phyloP scores from a whole-genome alignment of 1,139 yeast species.

The Geotrichum aggregatum region DNA sequence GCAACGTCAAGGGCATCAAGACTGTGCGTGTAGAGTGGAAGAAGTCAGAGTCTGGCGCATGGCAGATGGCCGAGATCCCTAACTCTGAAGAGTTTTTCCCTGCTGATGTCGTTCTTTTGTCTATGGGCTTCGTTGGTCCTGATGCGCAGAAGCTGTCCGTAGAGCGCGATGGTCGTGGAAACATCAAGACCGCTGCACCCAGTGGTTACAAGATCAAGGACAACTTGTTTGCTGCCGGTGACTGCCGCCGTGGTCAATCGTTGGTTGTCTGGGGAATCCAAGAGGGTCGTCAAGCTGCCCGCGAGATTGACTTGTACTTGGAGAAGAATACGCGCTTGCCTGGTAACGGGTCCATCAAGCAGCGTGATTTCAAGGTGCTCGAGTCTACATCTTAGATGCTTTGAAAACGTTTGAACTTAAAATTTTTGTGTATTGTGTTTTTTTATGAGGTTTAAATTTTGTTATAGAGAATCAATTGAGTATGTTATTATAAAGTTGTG shows the following conservation, averaged over 20 bases:
- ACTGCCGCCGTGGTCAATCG: slow-evolving; percentile 97
- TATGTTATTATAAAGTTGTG: neutral
- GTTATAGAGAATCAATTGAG: neutral
- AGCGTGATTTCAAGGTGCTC: slow-evolving; percentile 58
- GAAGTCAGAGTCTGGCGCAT: slow-evolving; percentile 89
- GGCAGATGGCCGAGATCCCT: slow-evolving; percentile 99
- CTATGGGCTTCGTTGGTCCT: slow-evolving; percentile 98
- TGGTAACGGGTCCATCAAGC: slow-evolving; percentile 88
- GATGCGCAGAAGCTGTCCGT: slow-evolving; percentile 76
- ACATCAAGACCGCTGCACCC: slow-evolving; percentile 48
- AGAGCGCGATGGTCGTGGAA: slow-evolving; percentile 79
- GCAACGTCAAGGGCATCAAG: slow-evolving; percentile 85
- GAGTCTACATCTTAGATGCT: slow-evolving; percentile 2
- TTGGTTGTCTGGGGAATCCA: slow-evolving; percentile 99
- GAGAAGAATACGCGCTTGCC: slow-evolving; percentile 81
- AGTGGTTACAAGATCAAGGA: slow-evolving; percentile 65
- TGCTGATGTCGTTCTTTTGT: slow-evolving; percentile 87
- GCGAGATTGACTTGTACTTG: slow-evolving; percentile 79
- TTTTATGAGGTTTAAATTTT: neutral
- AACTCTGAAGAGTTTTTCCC: slow-evolving; percentile 91
- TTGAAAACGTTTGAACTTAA: neutral
- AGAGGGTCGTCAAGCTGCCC: slow-evolving; percentile 98
- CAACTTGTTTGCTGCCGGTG: slow-evolving; percentile 92
- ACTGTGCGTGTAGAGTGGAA: slow-evolving; percentile 98
- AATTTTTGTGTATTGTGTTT: neutral